phyloP scores from a whole-genome alignment of 306 rosid genomes.

The Vigna radiata region DNA sequence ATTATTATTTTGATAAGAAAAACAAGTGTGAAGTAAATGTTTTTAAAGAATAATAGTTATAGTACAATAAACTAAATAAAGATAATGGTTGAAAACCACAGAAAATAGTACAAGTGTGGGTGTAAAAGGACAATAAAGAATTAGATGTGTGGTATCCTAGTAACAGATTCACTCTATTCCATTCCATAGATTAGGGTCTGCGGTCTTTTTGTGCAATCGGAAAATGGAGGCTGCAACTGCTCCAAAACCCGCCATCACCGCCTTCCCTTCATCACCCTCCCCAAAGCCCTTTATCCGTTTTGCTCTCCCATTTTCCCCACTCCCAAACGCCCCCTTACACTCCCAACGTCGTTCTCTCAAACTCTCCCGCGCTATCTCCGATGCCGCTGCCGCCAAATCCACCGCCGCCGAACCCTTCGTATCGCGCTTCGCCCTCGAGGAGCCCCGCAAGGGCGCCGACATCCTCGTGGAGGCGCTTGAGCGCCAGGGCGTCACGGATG shows the following conservation, averaged over 20 bases:
- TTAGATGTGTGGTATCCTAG: neutral
- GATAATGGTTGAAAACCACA: too few species aligned
- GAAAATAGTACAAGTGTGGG: too few species aligned
- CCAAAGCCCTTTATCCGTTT: constrained; percentile 28
- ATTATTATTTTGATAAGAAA: too few species aligned
- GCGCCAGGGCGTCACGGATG: constrained; percentile 75
- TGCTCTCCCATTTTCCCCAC: constrained; percentile 44
- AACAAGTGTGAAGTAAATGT: too few species aligned
- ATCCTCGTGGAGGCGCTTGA: constrained; percentile 91
- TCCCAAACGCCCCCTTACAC: constrained; percentile 22
- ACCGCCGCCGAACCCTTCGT: constrained; percentile 6
- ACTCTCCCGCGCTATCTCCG: constrained; percentile 50
- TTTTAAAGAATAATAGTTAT: too few species aligned
- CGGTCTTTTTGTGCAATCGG: neutral
- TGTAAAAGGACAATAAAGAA: neutral
- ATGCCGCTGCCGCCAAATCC: constrained; percentile 14
- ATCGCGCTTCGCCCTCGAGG: constrained; percentile 59
- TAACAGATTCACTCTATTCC: too few species aligned
- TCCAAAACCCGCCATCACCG: constrained; percentile 36
- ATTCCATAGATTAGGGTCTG: neutral
- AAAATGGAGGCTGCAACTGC: constrained; percentile 45
- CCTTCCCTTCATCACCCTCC: neutral
- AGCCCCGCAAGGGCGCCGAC: constrained; percentile 84
- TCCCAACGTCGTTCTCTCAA: constrained; percentile 42
- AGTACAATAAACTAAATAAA: too few species aligned